Conservation (phyloP, 2,329 filamentous ascomycete species). For the Sporothrix humicola region DNA sequence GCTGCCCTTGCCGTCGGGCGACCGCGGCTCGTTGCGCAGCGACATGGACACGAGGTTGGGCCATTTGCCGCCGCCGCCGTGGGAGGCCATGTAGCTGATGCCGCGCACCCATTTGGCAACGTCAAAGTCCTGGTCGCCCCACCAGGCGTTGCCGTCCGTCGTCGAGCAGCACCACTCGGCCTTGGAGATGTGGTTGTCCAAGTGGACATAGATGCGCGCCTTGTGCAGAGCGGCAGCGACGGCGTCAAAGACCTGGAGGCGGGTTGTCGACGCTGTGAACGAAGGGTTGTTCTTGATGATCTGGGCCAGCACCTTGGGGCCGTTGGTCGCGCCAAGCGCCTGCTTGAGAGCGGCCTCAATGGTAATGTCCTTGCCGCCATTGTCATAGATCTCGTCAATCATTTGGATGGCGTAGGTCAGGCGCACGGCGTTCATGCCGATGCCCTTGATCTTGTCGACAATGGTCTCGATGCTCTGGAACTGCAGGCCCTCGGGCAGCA, state of each 20-base stretch:
- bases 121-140: slow-evolving; percentile 65
- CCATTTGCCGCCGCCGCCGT: slow-evolving; percentile 54
- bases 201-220: slow-evolving; percentile 62
- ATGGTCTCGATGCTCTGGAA: slow-evolving; percentile 63
- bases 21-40: slow-evolving; percentile 60
- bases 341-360: slow-evolving; percentile 44
- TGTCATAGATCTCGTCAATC: slow-evolving; percentile 63
- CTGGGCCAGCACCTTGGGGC: slow-evolving; percentile 55
- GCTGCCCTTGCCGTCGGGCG: slow-evolving; percentile 46
- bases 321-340: slow-evolving; percentile 59
- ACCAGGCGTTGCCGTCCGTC: slow-evolving; percentile 64
- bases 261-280: slow-evolving; percentile 60
- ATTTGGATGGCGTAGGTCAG: slow-evolving; percentile 69
- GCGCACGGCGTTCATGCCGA: slow-evolving; percentile 68
- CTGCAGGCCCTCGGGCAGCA: slow-evolving; percentile 69
- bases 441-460: slow-evolving; percentile 60
- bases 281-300: slow-evolving; percentile 63
- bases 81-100: slow-evolving; percentile 63
- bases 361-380: slow-evolving; percentile 54
- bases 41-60: slow-evolving; percentile 55
- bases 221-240: slow-evolving; percentile 62
- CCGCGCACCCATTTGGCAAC: slow-evolving; percentile 66
- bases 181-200: slow-evolving; percentile 66
- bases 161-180: slow-evolving; percentile 64
- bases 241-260: slow-evolving; percentile 65